Base-by-base conservation (phyloP, 2,329 filamentous ascomycete genomes). In the Cladophialophora yegresii region DNA sequence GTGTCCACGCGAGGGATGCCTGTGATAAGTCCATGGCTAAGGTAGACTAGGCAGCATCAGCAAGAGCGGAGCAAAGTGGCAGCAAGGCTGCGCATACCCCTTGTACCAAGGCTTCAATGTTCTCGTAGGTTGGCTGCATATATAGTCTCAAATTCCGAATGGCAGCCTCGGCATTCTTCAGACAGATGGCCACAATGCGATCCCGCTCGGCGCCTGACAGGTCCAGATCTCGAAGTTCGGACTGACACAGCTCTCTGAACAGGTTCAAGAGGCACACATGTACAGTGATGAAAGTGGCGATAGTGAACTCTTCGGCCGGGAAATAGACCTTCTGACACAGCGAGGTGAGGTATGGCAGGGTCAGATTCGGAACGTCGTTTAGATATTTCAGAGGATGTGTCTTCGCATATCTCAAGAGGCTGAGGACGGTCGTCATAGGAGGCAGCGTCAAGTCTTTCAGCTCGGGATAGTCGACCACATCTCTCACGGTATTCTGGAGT, bases 1-100 rank as follows among this genome's bases (percentile, higher is more conserved):
- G 76, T n/a, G 85, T 83, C 83, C 86, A 87, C n/a, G 84, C 85
- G 3, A 89, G 79, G 0, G 85, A 85, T 0, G 86, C 85, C 45
- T 85, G 84, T 3, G 85, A 86, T 13, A 83, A 79, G 66, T 89
- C 86, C 54, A 88, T 82, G 12, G 86, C 82, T 69, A 88, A 85
- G n/a, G 85, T 76, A 4, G 84, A 80, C 84, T 88, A 56, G 40
- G n/a, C 8, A 26, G n/a, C 1, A 30, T 58, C 23, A 63, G 47
- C 33, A 51, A 28, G n/a, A 7, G 5, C 33, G 28, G 0, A 16
- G 22, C 12, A 50, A 22, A n/a, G 16, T n/a, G 23, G 36, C 16
- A 40, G n/a, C 23, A 7, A 13, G 5, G 16, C 12, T 5, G 36
- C 16, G 2, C n/a, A 70, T 73, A 87, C 86, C 0, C 83, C 85